Percentiles rank a stretch among this genome's conserved stretches.
Evolutionary conservation across 768 basidiomycete genomes (phyloP).

Genomic region (Suillus occidentalis): DNA sequence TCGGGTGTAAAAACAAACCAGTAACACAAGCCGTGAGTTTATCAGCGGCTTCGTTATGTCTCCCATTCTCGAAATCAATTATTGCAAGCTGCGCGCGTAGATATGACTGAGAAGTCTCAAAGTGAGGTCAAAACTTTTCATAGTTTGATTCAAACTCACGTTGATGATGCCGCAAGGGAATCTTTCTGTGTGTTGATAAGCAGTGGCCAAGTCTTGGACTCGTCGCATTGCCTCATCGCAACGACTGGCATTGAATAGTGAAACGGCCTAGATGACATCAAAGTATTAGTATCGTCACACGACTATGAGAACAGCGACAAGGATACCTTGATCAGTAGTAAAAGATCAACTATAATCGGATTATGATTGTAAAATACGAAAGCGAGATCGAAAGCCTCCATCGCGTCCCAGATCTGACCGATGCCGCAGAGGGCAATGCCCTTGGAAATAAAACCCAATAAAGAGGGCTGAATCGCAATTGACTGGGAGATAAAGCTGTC

Average conservation of each 20-base stretch:
- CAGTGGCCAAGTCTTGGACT: not conserved
- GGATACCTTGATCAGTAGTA: not conserved
- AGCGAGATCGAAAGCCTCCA: constrained; percentile 2
- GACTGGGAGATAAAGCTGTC: not conserved
- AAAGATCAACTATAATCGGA: not conserved
- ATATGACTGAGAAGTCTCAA: not conserved
- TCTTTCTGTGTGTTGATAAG: not conserved
- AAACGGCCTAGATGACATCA: not conserved
- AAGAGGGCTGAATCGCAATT: not conserved
- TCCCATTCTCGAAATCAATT: not conserved
- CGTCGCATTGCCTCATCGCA: not conserved
- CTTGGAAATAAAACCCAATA: not conserved
- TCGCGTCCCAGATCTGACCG: not conserved
- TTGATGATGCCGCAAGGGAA: not conserved
- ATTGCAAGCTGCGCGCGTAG: not conserved
- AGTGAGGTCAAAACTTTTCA: not conserved
- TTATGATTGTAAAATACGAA: not conserved
- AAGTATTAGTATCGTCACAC: not conserved
- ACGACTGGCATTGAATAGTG: not conserved
- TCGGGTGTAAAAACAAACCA: not conserved
- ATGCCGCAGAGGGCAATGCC: not conserved
- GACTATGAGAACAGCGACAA: not conserved
- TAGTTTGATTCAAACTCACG: not conserved
- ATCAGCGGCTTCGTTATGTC: not conserved
- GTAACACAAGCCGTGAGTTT: not conserved